A percentile compares a stretch with the other conserved stretches of the same genome.
phyloP scores from a whole-genome alignment of 192 early-diverging fungal species.

The Coemansia sp. region DNA sequence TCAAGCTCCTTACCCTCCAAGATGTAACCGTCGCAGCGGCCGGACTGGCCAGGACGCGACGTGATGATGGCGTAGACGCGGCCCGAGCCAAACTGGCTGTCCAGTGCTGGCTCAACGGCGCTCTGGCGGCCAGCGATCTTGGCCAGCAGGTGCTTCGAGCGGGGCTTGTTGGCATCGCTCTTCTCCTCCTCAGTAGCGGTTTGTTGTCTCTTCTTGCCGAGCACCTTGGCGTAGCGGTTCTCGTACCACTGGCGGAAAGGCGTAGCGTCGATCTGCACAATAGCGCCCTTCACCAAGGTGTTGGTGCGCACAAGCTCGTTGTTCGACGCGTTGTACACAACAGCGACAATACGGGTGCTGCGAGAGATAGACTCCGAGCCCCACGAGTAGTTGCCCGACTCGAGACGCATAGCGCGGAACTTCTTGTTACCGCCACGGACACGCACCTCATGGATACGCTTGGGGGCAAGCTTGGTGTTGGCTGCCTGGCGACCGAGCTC shows the following conservation, averaged over 20 bases:
- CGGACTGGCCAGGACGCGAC: conserved; percentile 97
- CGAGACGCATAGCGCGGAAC: conserved; percentile 96
- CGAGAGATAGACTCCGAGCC: conserved; percentile 91
- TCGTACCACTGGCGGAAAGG: conserved; percentile 99
- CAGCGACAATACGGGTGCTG: conserved; percentile 93
- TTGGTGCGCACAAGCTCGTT: conserved; percentile 99
- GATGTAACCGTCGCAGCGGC: conserved; percentile 97
- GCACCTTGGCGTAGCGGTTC: conserved; percentile 86
- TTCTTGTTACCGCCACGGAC: conserved; percentile 99
- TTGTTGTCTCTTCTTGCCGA: conserved; percentile 75
- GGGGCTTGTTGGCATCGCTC: conserved; percentile 74
- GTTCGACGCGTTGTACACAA: conserved; percentile 99
- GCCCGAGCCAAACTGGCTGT: conserved; percentile 93
- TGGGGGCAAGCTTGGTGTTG: conserved; percentile 95
- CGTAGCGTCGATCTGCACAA: conserved; percentile 97
- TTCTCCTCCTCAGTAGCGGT: conserved; percentile 54
- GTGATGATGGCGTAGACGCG: conserved; percentile 90
- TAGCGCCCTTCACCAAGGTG: conserved; percentile 97
- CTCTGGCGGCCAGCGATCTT: conserved; percentile 86
- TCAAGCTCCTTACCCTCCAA: conserved; percentile 99
- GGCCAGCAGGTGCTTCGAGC: conserved; percentile 87
- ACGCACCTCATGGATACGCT: conserved; percentile 95
- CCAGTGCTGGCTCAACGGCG: conserved; percentile 83
- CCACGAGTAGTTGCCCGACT: conserved; percentile 97
- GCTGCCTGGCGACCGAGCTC: conserved; percentile 98